phyloP scores from a whole-genome alignment of 192 early-diverging fungal genomes.

The Gamsiella multidivaricata region DNA sequence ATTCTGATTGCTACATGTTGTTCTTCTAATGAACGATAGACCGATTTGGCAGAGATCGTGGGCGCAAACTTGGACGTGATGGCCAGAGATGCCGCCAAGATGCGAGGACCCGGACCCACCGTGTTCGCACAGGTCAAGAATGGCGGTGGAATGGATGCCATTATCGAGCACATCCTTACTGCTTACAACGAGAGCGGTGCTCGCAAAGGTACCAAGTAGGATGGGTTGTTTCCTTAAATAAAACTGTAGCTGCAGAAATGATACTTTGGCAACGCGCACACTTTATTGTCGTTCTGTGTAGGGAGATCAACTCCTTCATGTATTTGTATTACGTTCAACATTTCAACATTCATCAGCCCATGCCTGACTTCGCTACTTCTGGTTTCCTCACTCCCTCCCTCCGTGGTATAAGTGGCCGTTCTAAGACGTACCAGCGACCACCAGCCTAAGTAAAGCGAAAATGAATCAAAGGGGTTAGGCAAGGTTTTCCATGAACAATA shows the following conservation, averaged over 20 bases:
- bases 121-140: conserved; percentile 95
- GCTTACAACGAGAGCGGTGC: conserved; percentile 68
- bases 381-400: neutral
- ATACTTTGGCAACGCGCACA: too few species aligned
- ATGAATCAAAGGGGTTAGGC: neutral
- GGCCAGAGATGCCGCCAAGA: conserved; percentile 88
- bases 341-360: conserved; percentile 13
- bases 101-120: conserved; percentile 86
- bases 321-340: conserved; percentile 2
- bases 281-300: conserved; percentile 3
- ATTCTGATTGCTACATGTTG: too few species aligned
- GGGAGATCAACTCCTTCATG: conserved; percentile 7
- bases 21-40: too few species aligned
- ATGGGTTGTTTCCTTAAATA: neutral
- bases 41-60: conserved; percentile 88
- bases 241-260: neutral
- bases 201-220: conserved; percentile 4
- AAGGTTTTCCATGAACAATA: too few species aligned
- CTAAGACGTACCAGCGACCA: conserved; percentile 51
- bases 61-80: conserved; percentile 95
- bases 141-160: conserved; percentile 83
- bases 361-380: neutral
- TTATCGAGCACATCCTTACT: conserved; percentile 80
- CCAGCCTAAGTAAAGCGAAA: conserved; percentile 29
- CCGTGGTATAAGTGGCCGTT: conserved; percentile 17